Percentiles rank a stretch among this genome's conserved stretches.
phyloP scores from a whole-genome alignment of 805 yeast species.

The Priceomyces melissophilus region DNA sequence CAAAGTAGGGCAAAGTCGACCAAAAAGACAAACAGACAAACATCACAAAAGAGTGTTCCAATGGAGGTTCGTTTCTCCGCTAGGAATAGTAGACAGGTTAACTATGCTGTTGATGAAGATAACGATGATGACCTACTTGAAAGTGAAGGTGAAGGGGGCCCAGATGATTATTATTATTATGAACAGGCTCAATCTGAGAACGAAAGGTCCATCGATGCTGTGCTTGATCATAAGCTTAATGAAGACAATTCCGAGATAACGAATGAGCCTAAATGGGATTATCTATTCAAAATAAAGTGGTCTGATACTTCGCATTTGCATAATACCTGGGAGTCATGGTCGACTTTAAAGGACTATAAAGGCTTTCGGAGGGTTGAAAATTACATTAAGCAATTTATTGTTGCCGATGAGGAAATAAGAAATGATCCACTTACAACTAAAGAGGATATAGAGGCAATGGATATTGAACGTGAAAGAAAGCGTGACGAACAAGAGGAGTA shows the following conservation, averaged over 20 bases:
- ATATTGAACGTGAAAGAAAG: constrained; percentile 80
- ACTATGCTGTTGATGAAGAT: constrained; percentile 71
- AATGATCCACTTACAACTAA: constrained; percentile 77
- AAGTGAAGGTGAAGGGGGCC: constrained; percentile 32
- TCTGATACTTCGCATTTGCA: constrained; percentile 82
- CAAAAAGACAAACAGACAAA: constrained; percentile 13
- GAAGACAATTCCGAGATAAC: constrained; percentile 38
- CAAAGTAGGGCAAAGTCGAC: constrained; percentile 36
- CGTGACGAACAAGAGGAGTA: constrained; percentile 81
- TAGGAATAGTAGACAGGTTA: constrained; percentile 64
- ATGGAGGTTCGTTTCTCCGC: constrained; percentile 72
- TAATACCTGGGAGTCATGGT: constrained; percentile 87
- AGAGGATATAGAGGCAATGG: constrained; percentile 93
- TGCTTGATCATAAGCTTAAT: constrained; percentile 38
- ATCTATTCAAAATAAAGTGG: constrained; percentile 77
- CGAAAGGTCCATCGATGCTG: constrained; percentile 34
- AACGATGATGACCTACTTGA: constrained; percentile 56
- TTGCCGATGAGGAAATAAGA: constrained; percentile 72
- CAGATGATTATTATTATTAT: constrained; percentile 30
- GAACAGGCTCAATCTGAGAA: constrained; percentile 28
- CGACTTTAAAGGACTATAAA: constrained; percentile 46
- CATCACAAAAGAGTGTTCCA: constrained; percentile 4
- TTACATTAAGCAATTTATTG: constrained; percentile 74
- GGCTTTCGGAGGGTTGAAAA: constrained; percentile 89
- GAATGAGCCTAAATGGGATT: constrained; percentile 56